phyloP scores from a whole-genome alignment of 441 rosid genomes.

The Flueggea neowawraea region DNA sequence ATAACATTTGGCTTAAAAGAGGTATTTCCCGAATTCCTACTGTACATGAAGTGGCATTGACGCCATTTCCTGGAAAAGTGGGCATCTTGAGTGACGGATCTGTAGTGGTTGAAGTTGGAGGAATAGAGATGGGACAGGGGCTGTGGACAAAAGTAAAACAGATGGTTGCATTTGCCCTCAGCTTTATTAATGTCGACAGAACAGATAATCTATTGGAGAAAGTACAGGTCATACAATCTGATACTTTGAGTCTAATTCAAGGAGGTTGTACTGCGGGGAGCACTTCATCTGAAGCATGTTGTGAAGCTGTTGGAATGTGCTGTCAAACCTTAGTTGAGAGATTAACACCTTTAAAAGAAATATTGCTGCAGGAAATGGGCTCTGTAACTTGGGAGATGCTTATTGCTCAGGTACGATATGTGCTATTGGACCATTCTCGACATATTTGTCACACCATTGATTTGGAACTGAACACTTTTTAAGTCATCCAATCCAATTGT shows the following conservation, averaged over 20 bases:
- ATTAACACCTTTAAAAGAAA: conserved; percentile 49
- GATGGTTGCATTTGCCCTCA: conserved; percentile 78
- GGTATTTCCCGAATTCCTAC: conserved; percentile 84
- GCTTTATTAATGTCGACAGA: conserved; percentile 47
- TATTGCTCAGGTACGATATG: conserved; percentile 56
- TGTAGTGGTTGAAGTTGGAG: conserved; percentile 84
- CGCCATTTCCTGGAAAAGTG: conserved; percentile 79
- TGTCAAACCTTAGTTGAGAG: conserved; percentile 71
- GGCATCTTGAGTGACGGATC: conserved; percentile 83
- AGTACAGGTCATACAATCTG: conserved; percentile 69
- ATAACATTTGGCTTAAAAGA: conserved; percentile 62
- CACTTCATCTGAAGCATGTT: conserved; percentile 80
- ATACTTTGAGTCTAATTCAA: conserved; percentile 75
- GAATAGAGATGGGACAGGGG: conserved; percentile 93
- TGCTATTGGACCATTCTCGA: neutral
- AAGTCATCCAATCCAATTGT: conserved; percentile 5
- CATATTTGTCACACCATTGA: neutral
- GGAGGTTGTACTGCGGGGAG: conserved; percentile 83
- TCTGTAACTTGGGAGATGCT: conserved; percentile 65
- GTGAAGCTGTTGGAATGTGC: conserved; percentile 73
- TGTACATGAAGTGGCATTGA: conserved; percentile 31
- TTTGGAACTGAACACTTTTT: neutral
- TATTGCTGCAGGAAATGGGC: conserved; percentile 49
- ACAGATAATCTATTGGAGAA: conserved; percentile 49
- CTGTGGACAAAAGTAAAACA: conserved; percentile 97